Evolutionary conservation across 345 rosid genomes (phyloP).

Genomic region (Firmiana major): DNA sequence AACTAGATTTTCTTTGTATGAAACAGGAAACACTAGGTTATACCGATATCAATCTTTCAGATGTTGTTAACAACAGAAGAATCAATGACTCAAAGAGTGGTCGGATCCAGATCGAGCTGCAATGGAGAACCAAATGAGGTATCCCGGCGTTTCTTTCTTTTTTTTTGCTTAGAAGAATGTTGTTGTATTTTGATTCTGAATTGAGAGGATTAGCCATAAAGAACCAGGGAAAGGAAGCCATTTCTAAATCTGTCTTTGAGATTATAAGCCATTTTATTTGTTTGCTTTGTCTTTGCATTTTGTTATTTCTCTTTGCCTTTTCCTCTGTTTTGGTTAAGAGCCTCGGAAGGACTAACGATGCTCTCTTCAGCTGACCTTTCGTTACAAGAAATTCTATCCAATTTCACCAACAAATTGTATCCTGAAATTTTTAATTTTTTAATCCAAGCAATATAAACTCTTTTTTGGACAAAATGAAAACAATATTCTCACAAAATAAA

Average conservation of each 20-base stretch:
- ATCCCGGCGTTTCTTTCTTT: background rate
- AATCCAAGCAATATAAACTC: too few relatives aligned
- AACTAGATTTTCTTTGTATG: background rate
- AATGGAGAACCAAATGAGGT: constrained; percentile 71
- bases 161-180: background rate
- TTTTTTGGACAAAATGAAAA: too few relatives aligned
- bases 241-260: background rate
- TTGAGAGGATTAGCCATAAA: background rate
- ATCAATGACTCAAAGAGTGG: constrained; percentile 92
- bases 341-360: too few relatives aligned
- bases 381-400: too few relatives aligned
- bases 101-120: constrained; percentile 73
- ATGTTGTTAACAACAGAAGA: constrained; percentile 85
- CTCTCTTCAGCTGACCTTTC: too few relatives aligned
- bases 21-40: constrained; percentile 82
- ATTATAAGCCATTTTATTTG: background rate
- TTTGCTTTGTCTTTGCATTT: background rate
- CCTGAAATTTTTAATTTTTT: too few relatives aligned
- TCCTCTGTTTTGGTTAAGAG: too few relatives aligned
- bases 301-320: too few relatives aligned
- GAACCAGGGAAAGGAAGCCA: background rate
- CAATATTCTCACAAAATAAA: too few relatives aligned
- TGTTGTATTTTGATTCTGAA: background rate
- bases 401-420: too few relatives aligned
- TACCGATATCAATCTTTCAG: constrained; percentile 61